Evolutionary conservation across 176 grass and related monocot genomes (phyloP).

Genomic region (Oryza australiensis): DNA sequence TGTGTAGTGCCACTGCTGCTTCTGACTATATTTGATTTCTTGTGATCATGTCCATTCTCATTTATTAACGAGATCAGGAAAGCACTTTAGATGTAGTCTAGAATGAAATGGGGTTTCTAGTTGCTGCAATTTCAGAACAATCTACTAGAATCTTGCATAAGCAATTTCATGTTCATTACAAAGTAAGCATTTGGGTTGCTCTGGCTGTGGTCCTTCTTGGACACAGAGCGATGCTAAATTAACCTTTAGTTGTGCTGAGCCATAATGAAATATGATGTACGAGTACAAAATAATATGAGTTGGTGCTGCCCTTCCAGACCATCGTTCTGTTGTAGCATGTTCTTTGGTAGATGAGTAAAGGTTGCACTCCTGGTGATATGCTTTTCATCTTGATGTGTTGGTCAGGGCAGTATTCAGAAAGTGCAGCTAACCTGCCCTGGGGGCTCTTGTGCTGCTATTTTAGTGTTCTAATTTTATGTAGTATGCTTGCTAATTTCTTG

Average conservation of each 20-base stretch:
- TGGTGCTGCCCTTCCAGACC: background rate
- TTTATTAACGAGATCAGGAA: background rate
- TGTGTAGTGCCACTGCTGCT: background rate
- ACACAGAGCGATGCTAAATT: background rate
- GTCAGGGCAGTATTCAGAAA: background rate
- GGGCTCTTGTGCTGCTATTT: background rate
- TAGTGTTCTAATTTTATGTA: background rate
- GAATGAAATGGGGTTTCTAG: background rate
- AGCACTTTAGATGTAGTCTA: background rate
- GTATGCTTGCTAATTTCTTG: background rate
- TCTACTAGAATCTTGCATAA: background rate
- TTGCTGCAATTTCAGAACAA: background rate
- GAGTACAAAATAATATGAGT: background rate
- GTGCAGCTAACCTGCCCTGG: background rate
- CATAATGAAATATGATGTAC: background rate
- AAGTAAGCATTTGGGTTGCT: background rate
- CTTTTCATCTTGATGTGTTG: background rate
- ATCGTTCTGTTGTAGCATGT: background rate
- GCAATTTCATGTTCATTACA: background rate
- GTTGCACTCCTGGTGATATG: background rate
- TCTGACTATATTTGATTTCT: background rate
- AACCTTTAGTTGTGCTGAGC: background rate
- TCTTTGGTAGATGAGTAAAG: conserved; percentile 2
- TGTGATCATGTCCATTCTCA: background rate
- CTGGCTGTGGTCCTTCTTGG: background rate